These are phyloP conservation scores for Pseudozyma flocculosa DNA, from an alignment of 1,284 basidiomycete species.

Conservation along the genomic window DNA sequence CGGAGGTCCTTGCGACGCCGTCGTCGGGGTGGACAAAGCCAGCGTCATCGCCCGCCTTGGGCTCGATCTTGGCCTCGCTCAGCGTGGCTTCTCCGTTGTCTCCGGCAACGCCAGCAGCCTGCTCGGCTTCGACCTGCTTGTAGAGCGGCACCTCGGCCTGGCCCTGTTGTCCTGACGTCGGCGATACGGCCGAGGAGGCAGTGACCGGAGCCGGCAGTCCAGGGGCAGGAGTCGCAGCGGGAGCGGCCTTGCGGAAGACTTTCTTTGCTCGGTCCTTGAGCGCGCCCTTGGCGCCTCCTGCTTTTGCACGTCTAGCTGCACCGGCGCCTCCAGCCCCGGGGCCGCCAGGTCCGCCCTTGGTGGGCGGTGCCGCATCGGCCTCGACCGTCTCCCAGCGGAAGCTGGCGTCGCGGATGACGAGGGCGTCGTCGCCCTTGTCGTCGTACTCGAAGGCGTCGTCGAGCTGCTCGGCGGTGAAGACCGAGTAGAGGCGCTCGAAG, in stretches of 20 bases:
- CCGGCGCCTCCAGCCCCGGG: background rate
- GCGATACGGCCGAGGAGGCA: background rate
- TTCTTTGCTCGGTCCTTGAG: constrained; percentile 21
- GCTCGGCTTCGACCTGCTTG: constrained; percentile 29
- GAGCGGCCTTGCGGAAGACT: constrained; percentile 12
- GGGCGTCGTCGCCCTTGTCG: constrained; percentile 20
- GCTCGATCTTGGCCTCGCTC: constrained; percentile 20
- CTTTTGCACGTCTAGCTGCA: background rate
- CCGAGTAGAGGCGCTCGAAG: constrained; percentile 50
- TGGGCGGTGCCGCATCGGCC: constrained; percentile 19
- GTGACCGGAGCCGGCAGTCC: constrained; percentile 14
- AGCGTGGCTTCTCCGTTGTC: constrained; percentile 18
- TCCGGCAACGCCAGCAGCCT: constrained; percentile 13
- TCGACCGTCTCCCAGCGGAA: constrained; percentile 47
- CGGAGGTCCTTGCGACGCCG: background rate
- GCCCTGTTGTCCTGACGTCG: too few relatives aligned
- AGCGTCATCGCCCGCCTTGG: constrained; percentile 10
- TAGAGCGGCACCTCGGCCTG: constrained; percentile 5
- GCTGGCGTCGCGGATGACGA: constrained; percentile 24
- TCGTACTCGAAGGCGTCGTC: constrained; percentile 72
- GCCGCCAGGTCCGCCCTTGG: constrained; percentile 8
- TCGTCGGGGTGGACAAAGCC: constrained; percentile 2
- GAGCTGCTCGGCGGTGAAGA: constrained; percentile 68
- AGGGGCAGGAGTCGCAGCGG: constrained; percentile 17
- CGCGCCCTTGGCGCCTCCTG: background rate